Base-by-base conservation (phyloP, 2,329 filamentous ascomycete species). In the Davidsoniella neocaledoniae region DNA sequence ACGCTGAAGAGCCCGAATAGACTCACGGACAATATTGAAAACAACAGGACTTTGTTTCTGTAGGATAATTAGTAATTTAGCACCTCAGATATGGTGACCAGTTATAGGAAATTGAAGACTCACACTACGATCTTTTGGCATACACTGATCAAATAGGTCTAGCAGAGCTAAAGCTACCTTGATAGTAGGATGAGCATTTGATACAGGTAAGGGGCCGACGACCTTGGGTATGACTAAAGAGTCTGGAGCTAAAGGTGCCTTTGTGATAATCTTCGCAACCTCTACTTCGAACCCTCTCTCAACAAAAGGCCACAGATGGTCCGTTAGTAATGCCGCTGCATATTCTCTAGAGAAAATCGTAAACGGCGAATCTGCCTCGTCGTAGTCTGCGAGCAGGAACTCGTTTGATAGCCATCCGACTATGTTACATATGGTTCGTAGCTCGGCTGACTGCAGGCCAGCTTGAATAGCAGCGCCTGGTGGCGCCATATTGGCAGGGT, bases 21-120 rank as follows among this genome's bases (percentile, higher is more conserved):
- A 91, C 63, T 93, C 86, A 58, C 90, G 83, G 23, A 98, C 86
- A 56, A 96, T 91, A 49, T 69, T 73, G 61, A 74, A 78, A 4
- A 79, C 67, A 1, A 77, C 71, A 0, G 71, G 66, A 46, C 71
- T 77, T 50, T 69, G 63, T 62, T 70, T 64, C 66, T 73, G 61
- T 16, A 58, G 55, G 60, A 63, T 21, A 6, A 10, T 21, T 2
- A 5, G 10, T 53, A 61, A 23, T 5, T 21, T 2, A 5, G 10
- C 52, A 33, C 12, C 8, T 4, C 29, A 12, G 12, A 33, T 33
- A 33, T 12, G 8, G 29, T 33, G 26, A 59, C 60, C 37, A 49
- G 5, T 9, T 10, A 10, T 29, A 10, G 26, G 26, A 12, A 10
- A 33, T 33, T 9, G 8, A 10, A 19, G 2, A 67, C 73, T 65